Conservation (phyloP, 2,329 filamentous ascomycete genomes). For the Apiospora rasikravindrae region DNA sequence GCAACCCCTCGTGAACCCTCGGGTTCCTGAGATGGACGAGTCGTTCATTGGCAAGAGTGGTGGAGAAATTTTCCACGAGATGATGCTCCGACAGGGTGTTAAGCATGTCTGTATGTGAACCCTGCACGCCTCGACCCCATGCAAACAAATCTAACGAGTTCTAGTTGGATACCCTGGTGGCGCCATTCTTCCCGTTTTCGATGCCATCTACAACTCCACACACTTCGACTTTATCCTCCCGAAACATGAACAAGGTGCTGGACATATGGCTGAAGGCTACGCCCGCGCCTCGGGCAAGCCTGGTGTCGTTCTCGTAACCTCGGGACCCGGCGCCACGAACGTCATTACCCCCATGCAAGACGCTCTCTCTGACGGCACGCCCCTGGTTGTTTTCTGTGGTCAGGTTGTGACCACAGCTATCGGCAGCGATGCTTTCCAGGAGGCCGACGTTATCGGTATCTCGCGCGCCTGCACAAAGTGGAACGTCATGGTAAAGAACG, state of each 20-base stretch:
- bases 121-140: slow-evolving; percentile 7
- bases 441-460: slow-evolving; percentile 93
- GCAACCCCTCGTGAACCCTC: slow-evolving; percentile 68
- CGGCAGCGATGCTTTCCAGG: slow-evolving; percentile 95
- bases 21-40: slow-evolving; percentile 73
- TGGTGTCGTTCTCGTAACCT: slow-evolving; percentile 95
- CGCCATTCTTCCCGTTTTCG: slow-evolving; percentile 96
- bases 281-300: slow-evolving; percentile 92
- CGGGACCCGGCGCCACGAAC: slow-evolving; percentile 94
- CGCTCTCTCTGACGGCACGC: slow-evolving; percentile 92
- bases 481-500: slow-evolving; percentile 98
- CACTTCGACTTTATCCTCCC: slow-evolving; percentile 97
- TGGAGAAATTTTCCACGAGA: slow-evolving; percentile 97
- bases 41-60: slow-evolving; percentile 96
- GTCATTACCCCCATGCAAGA: slow-evolving; percentile 97
- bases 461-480: slow-evolving; percentile 96
- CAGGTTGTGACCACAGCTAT: slow-evolving; percentile 91
- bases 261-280: slow-evolving; percentile 98
- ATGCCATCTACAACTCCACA: slow-evolving; percentile 97
- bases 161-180: slow-evolving; percentile 89
- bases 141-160: slow-evolving; percentile 30
- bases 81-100: slow-evolving; percentile 93
- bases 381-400: slow-evolving; percentile 93
- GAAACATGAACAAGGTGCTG: slow-evolving; percentile 95
- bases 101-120: slow-evolving; percentile 84